phyloP scores from a whole-genome alignment of 176 grass and related monocot genomes.

The Eragrostis nindensis region DNA sequence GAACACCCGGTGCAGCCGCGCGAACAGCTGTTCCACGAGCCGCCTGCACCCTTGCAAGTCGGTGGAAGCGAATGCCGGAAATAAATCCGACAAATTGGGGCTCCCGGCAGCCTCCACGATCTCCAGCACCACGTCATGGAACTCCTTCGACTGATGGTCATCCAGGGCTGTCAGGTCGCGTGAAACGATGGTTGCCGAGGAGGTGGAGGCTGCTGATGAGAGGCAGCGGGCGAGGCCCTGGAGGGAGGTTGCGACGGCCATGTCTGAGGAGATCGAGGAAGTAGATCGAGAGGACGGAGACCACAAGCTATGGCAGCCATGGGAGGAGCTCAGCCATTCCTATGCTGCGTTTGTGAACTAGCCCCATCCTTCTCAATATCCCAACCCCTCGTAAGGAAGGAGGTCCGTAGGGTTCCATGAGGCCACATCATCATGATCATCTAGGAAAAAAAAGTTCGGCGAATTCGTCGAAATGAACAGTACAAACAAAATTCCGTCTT shows the following conservation, averaged over 20 bases:
- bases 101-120: slow-evolving; percentile 34
- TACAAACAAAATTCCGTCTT: too few relatives aligned
- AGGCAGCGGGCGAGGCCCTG: background rate
- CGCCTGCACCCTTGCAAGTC: slow-evolving; percentile 54
- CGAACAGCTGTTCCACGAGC: background rate
- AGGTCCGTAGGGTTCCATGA: too few relatives aligned
- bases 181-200: slow-evolving; percentile 45
- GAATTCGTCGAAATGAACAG: too few relatives aligned
- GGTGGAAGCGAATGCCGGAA: slow-evolving; percentile 42
- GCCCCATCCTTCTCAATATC: too few relatives aligned
- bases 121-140: slow-evolving; percentile 24
- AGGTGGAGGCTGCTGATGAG: slow-evolving; percentile 41
- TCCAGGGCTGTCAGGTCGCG: slow-evolving; percentile 28
- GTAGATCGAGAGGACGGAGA: slow-evolving; percentile 6
- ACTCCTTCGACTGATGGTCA: slow-evolving; percentile 37
- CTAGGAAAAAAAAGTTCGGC: too few relatives aligned
- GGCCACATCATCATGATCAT: too few relatives aligned
- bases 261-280: background rate
- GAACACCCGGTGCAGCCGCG: slow-evolving; percentile 36
- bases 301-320: slow-evolving; percentile 12
- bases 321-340: background rate
- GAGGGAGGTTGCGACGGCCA: background rate
- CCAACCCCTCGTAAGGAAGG: too few relatives aligned
- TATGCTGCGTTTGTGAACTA: background rate
- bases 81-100: slow-evolving; percentile 63